Conservation (phyloP, 73 alveolate species). For the Halteria grandinella region DNA sequence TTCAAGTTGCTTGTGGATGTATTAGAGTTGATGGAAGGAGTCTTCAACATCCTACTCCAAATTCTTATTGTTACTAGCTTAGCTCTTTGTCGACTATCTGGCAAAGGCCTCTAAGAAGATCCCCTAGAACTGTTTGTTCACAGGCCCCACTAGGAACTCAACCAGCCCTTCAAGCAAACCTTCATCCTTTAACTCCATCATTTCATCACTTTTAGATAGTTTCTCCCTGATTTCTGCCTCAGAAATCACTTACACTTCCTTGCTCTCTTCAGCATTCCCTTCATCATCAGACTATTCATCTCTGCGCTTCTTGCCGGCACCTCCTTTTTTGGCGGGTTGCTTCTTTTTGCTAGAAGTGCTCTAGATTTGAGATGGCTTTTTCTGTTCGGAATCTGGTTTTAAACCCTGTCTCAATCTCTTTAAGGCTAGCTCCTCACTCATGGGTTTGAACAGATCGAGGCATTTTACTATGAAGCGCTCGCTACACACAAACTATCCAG, state of each 20-base stretch:
- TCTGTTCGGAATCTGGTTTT: constrained; percentile 2
- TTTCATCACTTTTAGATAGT: neutral
- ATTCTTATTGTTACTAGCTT: constrained; percentile 1
- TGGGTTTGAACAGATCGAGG: constrained; percentile 16
- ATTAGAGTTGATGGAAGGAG: constrained; percentile 12
- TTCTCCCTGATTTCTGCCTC: constrained; percentile 3
- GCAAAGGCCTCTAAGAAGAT: constrained; percentile 28
- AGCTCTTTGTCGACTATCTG: constrained; percentile 16
- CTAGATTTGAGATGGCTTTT: neutral
- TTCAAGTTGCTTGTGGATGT: constrained; percentile 15
- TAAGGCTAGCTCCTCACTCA: constrained; percentile 7
- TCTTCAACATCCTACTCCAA: constrained; percentile 45
- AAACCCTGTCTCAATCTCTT: constrained; percentile 21
- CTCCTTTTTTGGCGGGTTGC: neutral
- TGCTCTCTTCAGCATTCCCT: constrained; percentile 26
- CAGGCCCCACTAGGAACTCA: constrained; percentile 3
- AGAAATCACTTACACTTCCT: neutral
- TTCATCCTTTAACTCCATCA: constrained; percentile 41
- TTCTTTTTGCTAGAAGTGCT: neutral
- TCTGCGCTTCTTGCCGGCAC: constrained; percentile 25
- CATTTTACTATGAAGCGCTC: constrained; percentile 44
- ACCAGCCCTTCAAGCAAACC: constrained; percentile 18
- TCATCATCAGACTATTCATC: constrained; percentile 40
- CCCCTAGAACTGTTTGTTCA: constrained; percentile 16
- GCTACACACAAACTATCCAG: constrained; percentile 13